Conservation (phyloP, 2,329 filamentous ascomycete genomes). For the Tolypocladium tropicale region DNA sequence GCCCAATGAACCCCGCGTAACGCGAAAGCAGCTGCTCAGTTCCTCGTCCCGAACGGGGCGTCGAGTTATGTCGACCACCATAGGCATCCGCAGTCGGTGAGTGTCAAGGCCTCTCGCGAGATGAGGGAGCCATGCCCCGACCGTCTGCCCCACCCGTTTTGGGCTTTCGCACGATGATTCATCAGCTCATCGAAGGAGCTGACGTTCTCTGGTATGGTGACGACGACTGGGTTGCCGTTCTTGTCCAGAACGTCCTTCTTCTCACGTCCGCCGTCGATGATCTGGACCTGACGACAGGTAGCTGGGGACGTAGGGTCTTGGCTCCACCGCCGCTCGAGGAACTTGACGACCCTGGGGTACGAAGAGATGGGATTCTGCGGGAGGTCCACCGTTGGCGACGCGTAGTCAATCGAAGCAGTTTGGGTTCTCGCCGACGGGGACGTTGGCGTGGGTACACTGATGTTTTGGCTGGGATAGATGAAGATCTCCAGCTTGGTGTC, state of each 20-base stretch:
- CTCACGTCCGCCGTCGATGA: constrained; percentile 26
- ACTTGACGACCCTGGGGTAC: constrained; percentile 44
- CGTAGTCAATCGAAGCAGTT: constrained; percentile 6
- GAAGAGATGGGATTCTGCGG: constrained; percentile 14
- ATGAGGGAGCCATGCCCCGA: not conserved
- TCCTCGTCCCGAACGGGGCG: too few species aligned
- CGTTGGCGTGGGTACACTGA: constrained; percentile 19
- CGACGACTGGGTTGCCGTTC: constrained; percentile 27
- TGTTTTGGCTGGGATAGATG: constrained; percentile 44
- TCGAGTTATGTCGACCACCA: constrained; percentile 35
- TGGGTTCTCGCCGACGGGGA: constrained; percentile 1
- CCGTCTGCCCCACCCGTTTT: constrained; percentile 1
- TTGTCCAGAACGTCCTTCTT: constrained; percentile 24
- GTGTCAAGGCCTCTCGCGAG: constrained; percentile 17
- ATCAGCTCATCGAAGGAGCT: not conserved
- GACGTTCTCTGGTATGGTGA: constrained; percentile 32
- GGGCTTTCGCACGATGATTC: constrained; percentile 1
- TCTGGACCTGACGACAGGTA: constrained; percentile 37
- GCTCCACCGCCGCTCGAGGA: constrained; percentile 40
- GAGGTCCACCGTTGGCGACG: constrained; percentile 3
- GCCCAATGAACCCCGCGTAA: not conserved
- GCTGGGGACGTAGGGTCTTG: constrained; percentile 22
- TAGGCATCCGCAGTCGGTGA: constrained; percentile 43
- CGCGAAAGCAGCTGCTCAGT: not conserved
- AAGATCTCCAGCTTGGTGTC: constrained; percentile 44